Conservation (phyloP, 441 rosid genomes). For the Brassica balearica region DNA sequence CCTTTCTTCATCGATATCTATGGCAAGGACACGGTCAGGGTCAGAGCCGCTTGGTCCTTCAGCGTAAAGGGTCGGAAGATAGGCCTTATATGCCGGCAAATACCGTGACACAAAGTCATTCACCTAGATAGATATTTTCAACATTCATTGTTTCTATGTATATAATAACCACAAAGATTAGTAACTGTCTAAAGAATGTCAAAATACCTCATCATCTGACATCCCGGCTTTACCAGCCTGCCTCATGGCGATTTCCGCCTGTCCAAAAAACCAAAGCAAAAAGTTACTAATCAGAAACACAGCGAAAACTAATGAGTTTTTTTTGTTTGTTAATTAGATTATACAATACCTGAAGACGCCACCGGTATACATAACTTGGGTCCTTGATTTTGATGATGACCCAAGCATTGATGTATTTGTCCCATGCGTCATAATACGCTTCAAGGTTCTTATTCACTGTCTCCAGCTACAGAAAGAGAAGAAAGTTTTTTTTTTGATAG, state of each 20-base stretch:
- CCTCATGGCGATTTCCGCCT: constrained; percentile 97
- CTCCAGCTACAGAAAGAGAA: constrained; percentile 62
- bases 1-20: constrained; percentile 88
- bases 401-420: constrained; percentile 86
- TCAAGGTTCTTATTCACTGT: constrained; percentile 81
- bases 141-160: neutral
- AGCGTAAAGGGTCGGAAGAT: constrained; percentile 77
- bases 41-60: constrained; percentile 91
- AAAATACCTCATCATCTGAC: constrained; percentile 84
- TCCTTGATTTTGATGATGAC: constrained; percentile 88
- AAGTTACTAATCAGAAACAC: neutral
- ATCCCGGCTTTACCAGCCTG: constrained; percentile 86
- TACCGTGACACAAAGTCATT: constrained; percentile 91
- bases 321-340: neutral
- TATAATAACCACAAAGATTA: neutral
- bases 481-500: neutral
- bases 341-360: constrained; percentile 87
- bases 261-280: constrained; percentile 34
- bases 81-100: constrained; percentile 88
- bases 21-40: constrained; percentile 60
- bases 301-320: neutral
- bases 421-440: constrained; percentile 89
- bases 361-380: constrained; percentile 83
- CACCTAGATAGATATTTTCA: constrained; percentile 51
- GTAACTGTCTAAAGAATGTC: neutral